Conservation (phyloP, 768 basidiomycete species). For the Termitomyces heimii region DNA sequence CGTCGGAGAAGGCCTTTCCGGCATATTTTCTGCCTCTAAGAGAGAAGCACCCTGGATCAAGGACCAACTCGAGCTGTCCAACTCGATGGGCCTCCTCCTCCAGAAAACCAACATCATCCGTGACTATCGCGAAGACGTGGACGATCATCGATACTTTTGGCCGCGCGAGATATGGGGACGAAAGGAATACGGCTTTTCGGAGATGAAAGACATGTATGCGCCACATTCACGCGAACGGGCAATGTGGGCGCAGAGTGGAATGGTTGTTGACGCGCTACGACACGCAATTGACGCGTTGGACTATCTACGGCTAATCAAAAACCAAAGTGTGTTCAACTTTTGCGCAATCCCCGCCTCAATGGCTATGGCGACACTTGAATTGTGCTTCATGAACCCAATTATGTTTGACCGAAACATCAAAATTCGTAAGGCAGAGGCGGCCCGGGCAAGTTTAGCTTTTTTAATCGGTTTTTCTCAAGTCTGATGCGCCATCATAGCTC, state of each 20-base stretch:
- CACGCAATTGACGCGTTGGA: constrained; percentile 86
- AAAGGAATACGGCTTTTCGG: constrained; percentile 56
- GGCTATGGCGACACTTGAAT: constrained; percentile 90
- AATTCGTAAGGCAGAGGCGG: constrained; percentile 90
- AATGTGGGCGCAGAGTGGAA: constrained; percentile 77
- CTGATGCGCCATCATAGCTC: constrained; percentile 41
- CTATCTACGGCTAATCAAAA: constrained; percentile 80
- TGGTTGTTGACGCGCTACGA: constrained; percentile 82
- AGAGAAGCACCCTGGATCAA: constrained; percentile 75
- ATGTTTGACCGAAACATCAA: constrained; percentile 90
- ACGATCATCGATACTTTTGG: constrained; percentile 88
- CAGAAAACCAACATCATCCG: constrained; percentile 99
- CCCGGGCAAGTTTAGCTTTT: constrained; percentile 44
- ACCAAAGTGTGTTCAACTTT: constrained; percentile 93
- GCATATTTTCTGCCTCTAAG: constrained; percentile 79
- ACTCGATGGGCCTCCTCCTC: constrained; percentile 91
- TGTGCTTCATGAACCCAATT: constrained; percentile 89
- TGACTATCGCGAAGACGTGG: constrained; percentile 88
- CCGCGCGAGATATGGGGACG: constrained; percentile 87
- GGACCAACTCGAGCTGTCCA: constrained; percentile 80
- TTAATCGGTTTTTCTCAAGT: not conserved
- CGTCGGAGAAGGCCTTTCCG: constrained; percentile 91
- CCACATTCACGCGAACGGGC: constrained; percentile 59
- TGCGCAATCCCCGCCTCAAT: constrained; percentile 92
- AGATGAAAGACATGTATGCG: constrained; percentile 63